Base-by-base conservation (phyloP, 768 basidiomycete genomes). In the Kondoa subrosea region DNA sequence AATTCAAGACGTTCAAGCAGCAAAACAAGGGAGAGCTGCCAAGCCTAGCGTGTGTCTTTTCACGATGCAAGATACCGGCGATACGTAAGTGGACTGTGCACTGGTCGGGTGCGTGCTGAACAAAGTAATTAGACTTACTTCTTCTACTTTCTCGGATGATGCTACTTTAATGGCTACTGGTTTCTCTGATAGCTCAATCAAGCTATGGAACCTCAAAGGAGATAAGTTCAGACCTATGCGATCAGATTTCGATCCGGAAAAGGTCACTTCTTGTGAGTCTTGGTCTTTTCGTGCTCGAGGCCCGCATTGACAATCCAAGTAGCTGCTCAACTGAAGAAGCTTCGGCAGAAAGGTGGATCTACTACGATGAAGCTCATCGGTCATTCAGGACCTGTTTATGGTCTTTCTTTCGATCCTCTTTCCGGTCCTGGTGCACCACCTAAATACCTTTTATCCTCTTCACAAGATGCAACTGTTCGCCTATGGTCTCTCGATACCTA, bases 401-500 rank as follows among this genome's bases (percentile, higher is more conserved):
- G 89, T 1, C 83, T 96, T 33, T 85, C 87, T 25, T 99, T 97
- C 75, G 95, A 97, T 76, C 91, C 95, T 4, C 77, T 89, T 1
- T 83, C 84, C 68, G 95, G 95, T 14, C 89, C 95, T 29, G 86
- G 89, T 21, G 82, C 81, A 4, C 82, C 91, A 15, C 93, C 95
- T 0, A 85, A 83, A 76, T 87, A 89, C 76, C 83, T 99, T 2
- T 81, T 99, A 33, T 96, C 92, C 17, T 83, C 87, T 1, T 97
- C 95, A 16, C 89, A 91, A 57, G 95, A 99, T 75, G 84, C 88
- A 0, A 92, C 93, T 0, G 80, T 86, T 57, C 85, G 95, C 15
- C 78, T 99, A 25, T 99, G 95, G 95, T 93, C 91, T 3, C 79
- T 96, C 77, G 91, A 97, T 71, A 95, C 93, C 0, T 85, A 91